Evolutionary conservation across 1,139 yeast genomes (phyloP).

Genomic region (Pichia sp.): DNA sequence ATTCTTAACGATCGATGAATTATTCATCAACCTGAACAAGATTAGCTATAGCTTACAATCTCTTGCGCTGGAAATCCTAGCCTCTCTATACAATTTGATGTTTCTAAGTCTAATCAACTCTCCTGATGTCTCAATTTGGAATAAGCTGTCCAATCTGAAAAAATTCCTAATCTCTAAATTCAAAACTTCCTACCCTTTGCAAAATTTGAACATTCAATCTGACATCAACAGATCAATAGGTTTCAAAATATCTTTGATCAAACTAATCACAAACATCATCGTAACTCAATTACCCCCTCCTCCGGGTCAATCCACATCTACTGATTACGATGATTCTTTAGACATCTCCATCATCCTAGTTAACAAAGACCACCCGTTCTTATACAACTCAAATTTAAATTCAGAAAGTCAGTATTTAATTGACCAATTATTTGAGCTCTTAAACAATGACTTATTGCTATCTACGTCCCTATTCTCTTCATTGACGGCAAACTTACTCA

Average conservation of each 20-base stretch:
- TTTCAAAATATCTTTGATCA: slow-evolving; percentile 59
- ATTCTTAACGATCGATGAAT: slow-evolving; percentile 14
- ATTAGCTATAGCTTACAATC: slow-evolving; percentile 20
- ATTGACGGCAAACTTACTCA: slow-evolving; percentile 45
- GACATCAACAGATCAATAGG: slow-evolving; percentile 46
- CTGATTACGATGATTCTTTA: slow-evolving; percentile 2
- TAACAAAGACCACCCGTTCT: slow-evolving; percentile 59
- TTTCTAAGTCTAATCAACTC: slow-evolving; percentile 18
- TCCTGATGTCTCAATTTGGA: slow-evolving; percentile 22
- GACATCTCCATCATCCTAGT: slow-evolving; percentile 57
- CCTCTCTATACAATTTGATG: slow-evolving; percentile 22
- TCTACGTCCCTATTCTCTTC: slow-evolving; percentile 53
- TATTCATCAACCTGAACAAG: slow-evolving; percentile 9
- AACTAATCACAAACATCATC: slow-evolving; percentile 65
- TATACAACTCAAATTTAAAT: slow-evolving; percentile 50
- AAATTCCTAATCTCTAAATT: slow-evolving; percentile 35
- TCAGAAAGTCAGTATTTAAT: slow-evolving; percentile 67
- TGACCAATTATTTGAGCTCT: slow-evolving; percentile 53
- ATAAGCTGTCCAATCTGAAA: slow-evolving; percentile 38
- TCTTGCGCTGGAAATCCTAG: slow-evolving; percentile 24
- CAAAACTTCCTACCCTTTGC: slow-evolving; percentile 39
- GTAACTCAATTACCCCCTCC: slow-evolving; percentile 53
- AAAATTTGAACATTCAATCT: slow-evolving; percentile 44
- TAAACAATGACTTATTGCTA: slow-evolving; percentile 48
- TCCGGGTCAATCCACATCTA: slow-evolving; percentile 5